Base-by-base conservation (phyloP, 2,329 filamentous ascomycete genomes). In the Orbilia ellipsospora region DNA sequence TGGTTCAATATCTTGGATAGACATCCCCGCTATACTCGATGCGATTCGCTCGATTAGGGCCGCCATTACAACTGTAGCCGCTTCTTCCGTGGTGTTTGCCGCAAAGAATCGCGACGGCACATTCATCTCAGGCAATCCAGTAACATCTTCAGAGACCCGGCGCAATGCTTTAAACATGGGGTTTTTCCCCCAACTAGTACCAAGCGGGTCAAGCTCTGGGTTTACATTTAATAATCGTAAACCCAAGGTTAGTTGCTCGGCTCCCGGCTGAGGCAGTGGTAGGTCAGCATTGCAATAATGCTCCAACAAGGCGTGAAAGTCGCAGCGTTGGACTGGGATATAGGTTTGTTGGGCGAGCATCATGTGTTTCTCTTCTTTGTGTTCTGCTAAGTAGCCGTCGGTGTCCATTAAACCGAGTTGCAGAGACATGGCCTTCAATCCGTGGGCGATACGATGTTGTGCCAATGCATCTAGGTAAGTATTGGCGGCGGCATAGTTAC, bases 401-500 rank as follows among this genome's bases (percentile, higher is more conserved):
- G 15, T 13, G 45, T 72, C 80, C 40, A 85, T 81, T 78, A 83
- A 79, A 0, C 81, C 81, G 0, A 83, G 78, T 12, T 80, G 80
- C 4, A 83, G 45, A 0, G 82, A 79, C 0, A 79, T 69, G 1
- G 80, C 80, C 4, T 81, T 79, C 0, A 80, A 77, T 0, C 81
- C 82, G 1, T 62, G 80, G 0, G 76, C 73, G 0, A 82, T 73
- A 2, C 85, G 80, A 13, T 83, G 79, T 0, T 76, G 56, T 0
- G 81, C 83, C 0, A 87, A 77, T 0, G 78, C 77, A 10, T 77
- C 77, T 81, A 86, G 83, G 80, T 82, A 87, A 1, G 77, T 75
- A 75, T 86, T 86, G 2, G 83, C 85, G 0, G 84, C 83, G 0
- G 80, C 78, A 70, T 87, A 87, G 73, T 83, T 85, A 2, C 81